Percentiles rank a stretch among this genome's conserved stretches.
Evolutionary conservation across 225 moss, liverwort and hornwort species (phyloP).

Genomic region (Bryum argenteum): DNA sequence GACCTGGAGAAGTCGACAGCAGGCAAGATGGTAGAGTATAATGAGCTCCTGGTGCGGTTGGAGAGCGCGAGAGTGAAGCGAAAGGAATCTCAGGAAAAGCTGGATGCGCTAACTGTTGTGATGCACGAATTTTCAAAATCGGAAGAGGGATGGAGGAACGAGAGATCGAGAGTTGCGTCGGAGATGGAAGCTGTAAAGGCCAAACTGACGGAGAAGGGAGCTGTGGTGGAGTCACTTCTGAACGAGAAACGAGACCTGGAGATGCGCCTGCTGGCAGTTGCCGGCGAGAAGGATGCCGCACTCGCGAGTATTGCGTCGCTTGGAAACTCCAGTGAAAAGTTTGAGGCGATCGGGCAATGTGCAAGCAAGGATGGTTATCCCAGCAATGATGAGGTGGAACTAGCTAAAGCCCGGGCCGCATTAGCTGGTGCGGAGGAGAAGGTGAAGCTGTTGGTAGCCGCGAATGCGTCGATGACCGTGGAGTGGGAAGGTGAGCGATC

Average conservation of each 20-base stretch:
- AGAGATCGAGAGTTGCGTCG: constrained; percentile 28
- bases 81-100: constrained; percentile 47
- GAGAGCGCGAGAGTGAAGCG: constrained; percentile 35
- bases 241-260: constrained; percentile 37
- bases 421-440: constrained; percentile 64
- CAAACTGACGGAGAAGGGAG: constrained; percentile 35
- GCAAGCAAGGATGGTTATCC: constrained; percentile 25
- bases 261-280: constrained; percentile 26
- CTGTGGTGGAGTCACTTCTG: constrained; percentile 18
- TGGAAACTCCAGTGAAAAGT: constrained; percentile 6
- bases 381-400: constrained; percentile 43
- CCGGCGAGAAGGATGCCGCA: constrained; percentile 34
- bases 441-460: constrained; percentile 58
- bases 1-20: constrained; percentile 37
- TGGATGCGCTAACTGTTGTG: constrained; percentile 50
- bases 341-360: constrained; percentile 15
- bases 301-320: constrained; percentile 20
- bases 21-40: constrained; percentile 39
- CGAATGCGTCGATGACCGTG: constrained; percentile 48
- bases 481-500: constrained; percentile 63
- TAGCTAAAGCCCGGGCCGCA: constrained; percentile 54
- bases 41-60: constrained; percentile 27
- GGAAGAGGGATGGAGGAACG: constrained; percentile 47
- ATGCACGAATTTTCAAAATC: constrained; percentile 48
- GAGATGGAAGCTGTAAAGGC: constrained; percentile 34